These are phyloP conservation scores for Brachypodium distachyon DNA, from an alignment of 202 grass and related monocot genomes.

Conservation along the genomic window DNA sequence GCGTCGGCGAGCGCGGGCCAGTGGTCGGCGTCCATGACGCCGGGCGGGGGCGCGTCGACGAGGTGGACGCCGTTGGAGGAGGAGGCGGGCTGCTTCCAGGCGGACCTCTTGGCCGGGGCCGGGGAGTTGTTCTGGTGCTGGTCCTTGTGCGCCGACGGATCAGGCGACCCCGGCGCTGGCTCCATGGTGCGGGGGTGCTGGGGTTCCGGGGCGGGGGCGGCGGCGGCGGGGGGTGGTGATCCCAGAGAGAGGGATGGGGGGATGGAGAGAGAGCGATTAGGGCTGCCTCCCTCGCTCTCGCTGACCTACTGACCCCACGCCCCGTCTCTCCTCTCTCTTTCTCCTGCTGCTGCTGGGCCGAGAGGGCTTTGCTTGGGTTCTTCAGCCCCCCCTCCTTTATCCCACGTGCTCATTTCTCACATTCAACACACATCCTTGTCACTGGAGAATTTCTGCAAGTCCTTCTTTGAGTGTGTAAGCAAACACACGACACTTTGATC, in stretches of 20 bases:
- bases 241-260: background rate
- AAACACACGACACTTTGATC: no score
- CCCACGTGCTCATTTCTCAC: no score
- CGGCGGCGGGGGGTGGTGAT: background rate
- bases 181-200: background rate
- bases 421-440: no score
- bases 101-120: slow-evolving; percentile 21
- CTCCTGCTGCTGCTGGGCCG: background rate
- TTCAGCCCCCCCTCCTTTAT: no score
- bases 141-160: slow-evolving; percentile 21
- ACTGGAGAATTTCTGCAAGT: no score
- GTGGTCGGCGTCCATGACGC: slow-evolving; percentile 31
- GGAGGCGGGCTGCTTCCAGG: slow-evolving; percentile 30
- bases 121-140: no score
- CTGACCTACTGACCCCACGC: background rate
- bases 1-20: slow-evolving; percentile 54
- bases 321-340: background rate
- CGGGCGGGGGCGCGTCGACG: slow-evolving; percentile 3
- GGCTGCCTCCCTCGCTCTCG: background rate
- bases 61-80: background rate
- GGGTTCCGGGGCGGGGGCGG: background rate
- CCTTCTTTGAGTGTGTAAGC: no score
- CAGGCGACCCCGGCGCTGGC: background rate
- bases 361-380: background rate
- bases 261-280: background rate